Evolutionary conservation across 192 early-diverging fungal genomes (phyloP), one percentile per base, ranked within the genome.

Genomic region (Linnemannia zychae): DNA sequence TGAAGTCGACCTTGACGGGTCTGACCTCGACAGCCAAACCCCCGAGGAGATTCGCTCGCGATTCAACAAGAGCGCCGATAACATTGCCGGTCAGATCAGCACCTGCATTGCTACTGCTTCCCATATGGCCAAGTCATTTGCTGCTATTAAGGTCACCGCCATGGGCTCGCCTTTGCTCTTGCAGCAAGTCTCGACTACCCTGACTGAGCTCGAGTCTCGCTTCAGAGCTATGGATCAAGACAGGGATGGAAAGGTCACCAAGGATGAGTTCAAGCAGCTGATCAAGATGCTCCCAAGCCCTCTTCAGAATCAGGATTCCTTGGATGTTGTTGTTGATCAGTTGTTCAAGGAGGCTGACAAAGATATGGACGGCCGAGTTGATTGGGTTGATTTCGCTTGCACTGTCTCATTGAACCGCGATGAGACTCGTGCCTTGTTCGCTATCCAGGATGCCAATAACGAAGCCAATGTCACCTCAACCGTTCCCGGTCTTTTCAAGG

Each of bases 111-210:
- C 92, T 40, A 95, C 94, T 60, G 95, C 95, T 31, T 78, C 78
- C 82, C 90, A 82, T 11, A 90, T 92, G 60, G 89, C 92, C 0
- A 92, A 92, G 49, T 92, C 91, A 65, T 97, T 97, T 88, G 91
- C 95, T n/a, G 97, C 97, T 3, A 81, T 95, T 79, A 99, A 99
- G 84, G 77, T 99, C 49, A 97, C 97, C 47, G 96, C 95, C 2
- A 91, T 97, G 57, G 84, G 92, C 2, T 93, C 95, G 28, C 96
- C 96, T 28, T 81, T 87, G 34, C 87, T 98, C 22, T 92, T 99
- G 7, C 92, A 92, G 87, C 91, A 92, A 57, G 90, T 96, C 84
- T 94, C 96, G 50, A 86, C 77, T 37, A 88, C 88, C 13, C 72
- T 95, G 28, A 76, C 74, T 24, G 24, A 76, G 7, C 79, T 95